Evolutionary conservation across 768 basidiomycete genomes (phyloP), one percentile per base, ranked within the genome.

Genomic region (Daedaleopsis nitida): DNA sequence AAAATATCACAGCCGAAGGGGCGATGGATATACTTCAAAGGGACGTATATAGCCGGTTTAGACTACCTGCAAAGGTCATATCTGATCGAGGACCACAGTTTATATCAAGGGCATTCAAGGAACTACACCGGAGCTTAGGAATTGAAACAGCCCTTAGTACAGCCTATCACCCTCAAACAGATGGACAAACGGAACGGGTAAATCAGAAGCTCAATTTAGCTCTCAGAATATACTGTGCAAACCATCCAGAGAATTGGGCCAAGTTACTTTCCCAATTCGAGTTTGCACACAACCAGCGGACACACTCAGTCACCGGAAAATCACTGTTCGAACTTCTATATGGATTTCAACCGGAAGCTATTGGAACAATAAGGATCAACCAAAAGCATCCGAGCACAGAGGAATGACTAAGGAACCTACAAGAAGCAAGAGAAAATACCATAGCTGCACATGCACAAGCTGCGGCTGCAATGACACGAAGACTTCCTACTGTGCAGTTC

Each of bases 81-180:
- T 23, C 24, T 4, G 64, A 67, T 59, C 43, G 57, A 45, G 66
- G 66, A 27, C 44, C 66, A 1, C 66, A 71, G 47, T 78, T 77
- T 54, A 62, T 69, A 1, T 70, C 73, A 0, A 56, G 68, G 10
- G 74, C 78, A 62, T 76, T 73, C 68, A n/a, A 44, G 8, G 70
- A 72, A 0, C 55, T 81, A 0, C 68, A 70, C 37, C 27, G 45
- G 23, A 48, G 68, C 0, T 70, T 80, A 0, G 71, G 73, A 0
- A 77, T 81, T 39, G 57, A 75, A 14, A 54, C 49, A 3, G 72
- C 71, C 43, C 60, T 75, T 0, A 74, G 72, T 4, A 81, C 80
- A 0, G 78, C 78, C 0, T 81, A 75, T 51, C 80, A 81, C 58
- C 82, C 80, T 0, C 74, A 78, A 53, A 74, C 74, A 1, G 75